Evolutionary conservation across 2,329 filamentous ascomycete species (phyloP), one percentile per base, ranked within the genome.

Genomic region (Fusarium stilboides): DNA sequence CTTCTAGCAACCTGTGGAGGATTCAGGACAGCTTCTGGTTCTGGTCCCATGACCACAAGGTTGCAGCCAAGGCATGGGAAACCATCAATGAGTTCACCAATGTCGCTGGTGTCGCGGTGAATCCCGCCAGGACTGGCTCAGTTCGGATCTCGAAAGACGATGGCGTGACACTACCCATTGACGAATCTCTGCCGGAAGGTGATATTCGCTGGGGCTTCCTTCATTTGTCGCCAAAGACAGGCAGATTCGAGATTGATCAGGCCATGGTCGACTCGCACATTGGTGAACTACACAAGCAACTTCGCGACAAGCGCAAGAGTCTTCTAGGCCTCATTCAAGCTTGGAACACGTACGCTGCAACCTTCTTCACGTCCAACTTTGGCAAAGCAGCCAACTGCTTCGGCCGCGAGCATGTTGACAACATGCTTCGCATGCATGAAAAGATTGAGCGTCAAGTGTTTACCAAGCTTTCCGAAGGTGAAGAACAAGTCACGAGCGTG

Each of bases 21-120:
- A 80, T 91, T 37, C 85, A 90, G 52, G 89, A 91, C 65, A 88
- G 91, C 67, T 82, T 91, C 52, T 92, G 89, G 89, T 88, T 91
- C 74, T 91, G 89, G 88, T 71, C 82, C 68, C 84, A 85, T 10
- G 81, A 87, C 8, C 84, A 89, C 47, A 66, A 79, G 5, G 81
- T 79, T 4, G 86, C 85, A n/a, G 81, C 84, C 22, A 81, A 83
- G 43, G 89, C 87, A 0, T 93, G 90, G 90, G 74, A 83, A 19
- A 81, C 86, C 0, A 83, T 92, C 66, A 80, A 82, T 2, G 77
- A 82, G 3, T 92, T 91, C 66, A 79, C 83, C 3, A 72, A 77
- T 1, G 77, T 87, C 2, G 88, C 89, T 74, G 87, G 89, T 2
- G 82, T 90, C 2, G 77, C 83, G 8, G 82, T 91, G 62, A 89